Evolutionary conservation across 441 rosid species (phyloP).

Genomic region (Erodium moschatum): DNA sequence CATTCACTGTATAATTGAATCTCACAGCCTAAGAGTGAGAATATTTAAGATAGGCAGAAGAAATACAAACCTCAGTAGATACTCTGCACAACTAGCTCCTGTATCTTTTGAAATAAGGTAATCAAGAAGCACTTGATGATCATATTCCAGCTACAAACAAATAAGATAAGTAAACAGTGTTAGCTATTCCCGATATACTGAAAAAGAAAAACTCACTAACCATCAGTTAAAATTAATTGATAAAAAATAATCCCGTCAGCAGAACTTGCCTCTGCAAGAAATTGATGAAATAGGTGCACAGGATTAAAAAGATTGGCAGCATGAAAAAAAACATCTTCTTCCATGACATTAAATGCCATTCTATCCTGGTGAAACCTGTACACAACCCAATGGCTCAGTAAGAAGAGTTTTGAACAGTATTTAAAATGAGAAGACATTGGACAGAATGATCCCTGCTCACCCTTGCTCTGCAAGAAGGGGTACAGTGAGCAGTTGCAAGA

Average conservation of each 20-base stretch:
- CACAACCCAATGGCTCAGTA: slow-evolving; percentile 16
- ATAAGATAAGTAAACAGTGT: slow-evolving; percentile 15
- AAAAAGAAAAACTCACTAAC: neutral
- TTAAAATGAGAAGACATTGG: slow-evolving; percentile 17
- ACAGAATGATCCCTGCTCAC: slow-evolving; percentile 34
- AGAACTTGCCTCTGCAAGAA: slow-evolving; percentile 62
- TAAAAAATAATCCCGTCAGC: neutral
- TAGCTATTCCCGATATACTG: slow-evolving; percentile 7
- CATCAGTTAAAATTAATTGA: neutral
- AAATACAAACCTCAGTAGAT: slow-evolving; percentile 55
- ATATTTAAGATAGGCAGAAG: slow-evolving; percentile 11
- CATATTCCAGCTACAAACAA: slow-evolving; percentile 59
- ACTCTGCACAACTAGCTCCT: slow-evolving; percentile 69
- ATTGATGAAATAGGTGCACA: slow-evolving; percentile 53
- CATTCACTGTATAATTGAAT: neutral
- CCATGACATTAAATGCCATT: slow-evolving; percentile 26
- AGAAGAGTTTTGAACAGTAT: slow-evolving; percentile 15
- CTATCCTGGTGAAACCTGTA: slow-evolving; percentile 38
- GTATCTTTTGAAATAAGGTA: slow-evolving; percentile 77
- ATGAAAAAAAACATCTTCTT: slow-evolving; percentile 32
- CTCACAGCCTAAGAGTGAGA: slow-evolving; percentile 5
- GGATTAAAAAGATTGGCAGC: slow-evolving; percentile 54
- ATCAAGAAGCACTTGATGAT: slow-evolving; percentile 88
- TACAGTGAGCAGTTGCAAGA: slow-evolving; percentile 44
- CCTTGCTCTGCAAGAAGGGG: slow-evolving; percentile 30